Evolutionary conservation across 2,329 filamentous ascomycete species (phyloP).

Genomic region (Penicillium freii): DNA sequence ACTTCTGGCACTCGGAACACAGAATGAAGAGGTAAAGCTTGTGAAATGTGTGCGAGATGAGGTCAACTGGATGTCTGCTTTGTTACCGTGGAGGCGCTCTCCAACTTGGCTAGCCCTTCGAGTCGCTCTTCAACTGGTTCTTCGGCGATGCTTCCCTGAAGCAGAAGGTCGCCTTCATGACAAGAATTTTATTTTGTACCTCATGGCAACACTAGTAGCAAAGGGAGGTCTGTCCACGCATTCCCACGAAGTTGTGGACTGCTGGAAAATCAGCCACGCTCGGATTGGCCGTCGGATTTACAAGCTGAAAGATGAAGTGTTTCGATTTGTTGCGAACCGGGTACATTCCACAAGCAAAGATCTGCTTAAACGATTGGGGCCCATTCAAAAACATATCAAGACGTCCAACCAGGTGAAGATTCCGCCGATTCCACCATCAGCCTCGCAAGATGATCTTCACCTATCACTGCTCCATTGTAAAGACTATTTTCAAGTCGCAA

Average conservation of each 20-base stretch:
- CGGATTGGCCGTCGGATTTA: not conserved
- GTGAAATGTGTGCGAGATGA: slow-evolving; percentile 55
- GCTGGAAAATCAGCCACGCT: not conserved
- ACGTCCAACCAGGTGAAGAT: not conserved
- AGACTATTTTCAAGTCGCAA: not conserved
- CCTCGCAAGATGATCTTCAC: not conserved
- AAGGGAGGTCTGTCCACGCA: not conserved
- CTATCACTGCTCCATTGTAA: not conserved
- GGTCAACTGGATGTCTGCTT: slow-evolving; percentile 32
- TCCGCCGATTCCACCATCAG: not conserved
- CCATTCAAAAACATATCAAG: not conserved
- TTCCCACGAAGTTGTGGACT: not conserved
- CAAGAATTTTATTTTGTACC: not conserved
- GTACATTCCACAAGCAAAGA: not conserved
- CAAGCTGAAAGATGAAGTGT: not conserved
- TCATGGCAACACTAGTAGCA: not conserved
- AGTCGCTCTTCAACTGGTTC: not conserved
- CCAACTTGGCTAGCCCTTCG: not conserved
- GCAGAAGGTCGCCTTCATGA: not conserved
- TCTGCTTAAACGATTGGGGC: not conserved
- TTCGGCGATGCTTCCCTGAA: not conserved
- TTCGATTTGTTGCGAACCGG: not conserved
- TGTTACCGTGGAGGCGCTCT: not conserved
- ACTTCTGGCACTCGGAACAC: slow-evolving; percentile 41
- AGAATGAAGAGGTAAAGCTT: slow-evolving; percentile 30